Conservation (phyloP, 177 flowering plant genomes). For the Vitis hybrid region DNA sequence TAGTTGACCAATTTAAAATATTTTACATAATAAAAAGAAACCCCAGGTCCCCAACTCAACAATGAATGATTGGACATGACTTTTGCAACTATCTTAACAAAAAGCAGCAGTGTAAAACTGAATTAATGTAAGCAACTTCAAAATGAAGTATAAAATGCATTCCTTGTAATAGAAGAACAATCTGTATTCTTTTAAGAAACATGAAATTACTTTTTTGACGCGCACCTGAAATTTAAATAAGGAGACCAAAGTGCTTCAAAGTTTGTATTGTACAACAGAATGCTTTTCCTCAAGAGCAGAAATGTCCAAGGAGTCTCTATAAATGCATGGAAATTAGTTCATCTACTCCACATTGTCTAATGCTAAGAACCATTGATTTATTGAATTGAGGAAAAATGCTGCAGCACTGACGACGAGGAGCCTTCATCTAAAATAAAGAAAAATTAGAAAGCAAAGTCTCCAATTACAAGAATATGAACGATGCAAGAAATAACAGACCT, state of each 20-base stretch:
- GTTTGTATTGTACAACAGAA: background rate
- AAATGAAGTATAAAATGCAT: background rate
- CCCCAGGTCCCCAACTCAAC: too few species aligned
- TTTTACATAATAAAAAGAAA: too few species aligned
- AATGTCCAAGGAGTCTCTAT: conserved; percentile 14
- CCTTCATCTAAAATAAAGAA: conserved; percentile 40
- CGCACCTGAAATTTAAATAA: background rate
- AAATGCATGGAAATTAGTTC: conserved; percentile 61
- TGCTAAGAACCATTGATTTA: conserved; percentile 41
- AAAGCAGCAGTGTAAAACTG: too few species aligned
- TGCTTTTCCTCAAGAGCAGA: conserved; percentile 1
- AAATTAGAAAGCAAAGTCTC: background rate
- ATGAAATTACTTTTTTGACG: background rate
- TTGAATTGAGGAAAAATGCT: conserved; percentile 35
- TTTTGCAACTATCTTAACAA: too few species aligned
- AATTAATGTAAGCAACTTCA: background rate
- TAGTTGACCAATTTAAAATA: too few species aligned
- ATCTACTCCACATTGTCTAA: conserved; percentile 51
- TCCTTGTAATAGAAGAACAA: background rate
- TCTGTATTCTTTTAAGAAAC: background rate
- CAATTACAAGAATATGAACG: background rate
- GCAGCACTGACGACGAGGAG: conserved; percentile 76
- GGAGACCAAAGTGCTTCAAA: background rate
- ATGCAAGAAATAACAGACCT: too few species aligned
- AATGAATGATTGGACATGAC: too few species aligned